Conservation (phyloP, 2,329 filamentous ascomycete genomes). For the Aspergillus jensenii region DNA sequence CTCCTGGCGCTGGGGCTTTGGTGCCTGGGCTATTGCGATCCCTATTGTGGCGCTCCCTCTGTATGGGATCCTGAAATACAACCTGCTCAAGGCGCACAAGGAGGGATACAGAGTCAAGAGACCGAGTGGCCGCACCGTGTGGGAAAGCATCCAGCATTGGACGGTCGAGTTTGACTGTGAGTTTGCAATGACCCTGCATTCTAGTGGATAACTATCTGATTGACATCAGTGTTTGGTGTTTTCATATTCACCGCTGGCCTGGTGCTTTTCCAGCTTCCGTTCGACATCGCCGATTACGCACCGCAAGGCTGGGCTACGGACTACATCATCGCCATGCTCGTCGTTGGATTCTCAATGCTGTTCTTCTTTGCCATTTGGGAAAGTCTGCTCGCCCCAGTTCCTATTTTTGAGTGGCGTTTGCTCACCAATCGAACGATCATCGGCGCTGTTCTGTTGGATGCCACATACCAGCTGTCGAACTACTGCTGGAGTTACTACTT, state of each 20-base stretch:
- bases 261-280: conserved; percentile 64
- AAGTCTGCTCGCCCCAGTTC: conserved; percentile 48
- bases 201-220: too few species aligned
- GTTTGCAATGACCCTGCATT: too few species aligned
- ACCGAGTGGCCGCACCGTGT: neutral
- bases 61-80: conserved; percentile 53
- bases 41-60: conserved; percentile 59
- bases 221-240: too few species aligned
- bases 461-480: conserved; percentile 23
- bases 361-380: conserved; percentile 56
- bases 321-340: conserved; percentile 51
- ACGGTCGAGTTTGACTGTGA: neutral
- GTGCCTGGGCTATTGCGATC: conserved; percentile 60
- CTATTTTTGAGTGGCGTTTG: conserved; percentile 59
- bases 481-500: conserved; percentile 23
- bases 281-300: conserved; percentile 51
- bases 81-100: conserved; percentile 57
- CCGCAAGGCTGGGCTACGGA: conserved; percentile 43
- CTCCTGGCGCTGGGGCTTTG: conserved; percentile 64
- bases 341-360: conserved; percentile 56
- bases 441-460: conserved; percentile 25
- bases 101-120: conserved; percentile 48
- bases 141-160: neutral
- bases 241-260: conserved; percentile 61
- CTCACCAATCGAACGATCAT: conserved; percentile 23